Conservation (phyloP, 2,329 filamentous ascomycete genomes). For the Domatiomyces catenatus region DNA sequence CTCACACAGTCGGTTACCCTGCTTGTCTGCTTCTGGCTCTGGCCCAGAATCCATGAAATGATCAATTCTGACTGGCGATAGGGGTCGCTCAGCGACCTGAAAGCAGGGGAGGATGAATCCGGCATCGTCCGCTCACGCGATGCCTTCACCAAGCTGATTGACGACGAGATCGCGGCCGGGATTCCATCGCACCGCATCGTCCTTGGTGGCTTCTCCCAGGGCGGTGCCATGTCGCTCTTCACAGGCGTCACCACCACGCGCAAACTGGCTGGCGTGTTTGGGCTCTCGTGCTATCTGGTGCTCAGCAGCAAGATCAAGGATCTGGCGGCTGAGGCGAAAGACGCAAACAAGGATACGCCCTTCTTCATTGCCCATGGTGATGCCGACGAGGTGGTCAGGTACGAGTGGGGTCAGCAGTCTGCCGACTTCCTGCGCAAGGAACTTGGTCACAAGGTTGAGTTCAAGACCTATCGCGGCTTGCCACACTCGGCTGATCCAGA, state of each 20-base stretch:
- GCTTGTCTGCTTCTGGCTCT: background rate
- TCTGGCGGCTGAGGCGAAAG: conserved; percentile 35
- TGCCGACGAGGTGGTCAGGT: conserved; percentile 55
- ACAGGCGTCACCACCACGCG: conserved; percentile 57
- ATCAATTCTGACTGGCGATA: conserved; percentile 9
- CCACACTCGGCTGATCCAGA: conserved; percentile 59
- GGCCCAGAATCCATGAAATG: background rate
- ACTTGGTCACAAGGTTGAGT: conserved; percentile 56
- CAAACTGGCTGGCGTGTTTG: conserved; percentile 78
- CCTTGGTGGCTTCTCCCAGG: conserved; percentile 52
- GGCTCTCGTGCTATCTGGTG: conserved; percentile 66
- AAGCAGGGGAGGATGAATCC: conserved; percentile 36
- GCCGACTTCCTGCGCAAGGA: conserved; percentile 51
- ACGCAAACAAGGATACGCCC: conserved; percentile 57
- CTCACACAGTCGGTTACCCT: background rate
- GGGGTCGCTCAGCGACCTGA: conserved; percentile 28
- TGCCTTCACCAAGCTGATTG: conserved; percentile 66
- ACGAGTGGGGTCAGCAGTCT: conserved; percentile 53
- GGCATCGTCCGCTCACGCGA: conserved; percentile 60
- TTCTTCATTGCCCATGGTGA: conserved; percentile 86
- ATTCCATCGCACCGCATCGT: conserved; percentile 74
- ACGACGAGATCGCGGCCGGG: conserved; percentile 62
- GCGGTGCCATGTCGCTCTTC: conserved; percentile 74
- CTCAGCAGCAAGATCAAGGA: conserved; percentile 50
- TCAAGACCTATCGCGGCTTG: conserved; percentile 64